Percentiles rank a stretch among this genome's conserved stretches.
Evolutionary conservation across 2,329 filamentous ascomycete species (phyloP).

Genomic region (Trichoderma koningii): DNA sequence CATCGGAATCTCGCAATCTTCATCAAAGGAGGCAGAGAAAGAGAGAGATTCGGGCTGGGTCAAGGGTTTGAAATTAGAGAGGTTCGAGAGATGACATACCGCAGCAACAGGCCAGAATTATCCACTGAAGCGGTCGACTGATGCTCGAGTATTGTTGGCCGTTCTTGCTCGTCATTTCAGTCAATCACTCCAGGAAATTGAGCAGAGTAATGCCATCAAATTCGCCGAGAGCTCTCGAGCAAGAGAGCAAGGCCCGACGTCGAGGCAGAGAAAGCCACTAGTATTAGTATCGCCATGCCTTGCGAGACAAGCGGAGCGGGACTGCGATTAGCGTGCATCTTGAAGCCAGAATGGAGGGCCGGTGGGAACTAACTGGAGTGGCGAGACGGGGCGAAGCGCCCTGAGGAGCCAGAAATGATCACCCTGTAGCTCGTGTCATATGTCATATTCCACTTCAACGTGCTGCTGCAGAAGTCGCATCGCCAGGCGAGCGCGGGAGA

Average conservation of each 20-base stretch:
- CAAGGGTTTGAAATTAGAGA: constrained; percentile 8
- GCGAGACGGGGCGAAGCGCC: not conserved
- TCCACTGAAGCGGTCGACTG: not conserved
- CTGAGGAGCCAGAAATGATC: not conserved
- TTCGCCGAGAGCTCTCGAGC: not conserved
- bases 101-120: not conserved
- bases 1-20: not conserved
- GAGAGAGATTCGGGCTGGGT: not conserved
- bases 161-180: constrained; percentile 1
- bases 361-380: not conserved
- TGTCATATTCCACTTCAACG: constrained; percentile 2
- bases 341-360: no score
- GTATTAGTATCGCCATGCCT: constrained; percentile 21
- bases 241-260: not conserved
- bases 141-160: not conserved
- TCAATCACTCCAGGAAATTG: not conserved
- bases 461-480: no score
- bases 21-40: not conserved
- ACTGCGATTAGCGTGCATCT: no score
- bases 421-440: not conserved
- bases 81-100: constrained; percentile 14
- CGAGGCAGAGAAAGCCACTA: constrained; percentile 2
- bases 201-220: not conserved
- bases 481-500: constrained; percentile 1
- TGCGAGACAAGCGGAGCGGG: constrained; percentile 21